Evolutionary conservation across 2,329 filamentous ascomycete species (phyloP).

Genomic region (Fusarium fracticaudum): DNA sequence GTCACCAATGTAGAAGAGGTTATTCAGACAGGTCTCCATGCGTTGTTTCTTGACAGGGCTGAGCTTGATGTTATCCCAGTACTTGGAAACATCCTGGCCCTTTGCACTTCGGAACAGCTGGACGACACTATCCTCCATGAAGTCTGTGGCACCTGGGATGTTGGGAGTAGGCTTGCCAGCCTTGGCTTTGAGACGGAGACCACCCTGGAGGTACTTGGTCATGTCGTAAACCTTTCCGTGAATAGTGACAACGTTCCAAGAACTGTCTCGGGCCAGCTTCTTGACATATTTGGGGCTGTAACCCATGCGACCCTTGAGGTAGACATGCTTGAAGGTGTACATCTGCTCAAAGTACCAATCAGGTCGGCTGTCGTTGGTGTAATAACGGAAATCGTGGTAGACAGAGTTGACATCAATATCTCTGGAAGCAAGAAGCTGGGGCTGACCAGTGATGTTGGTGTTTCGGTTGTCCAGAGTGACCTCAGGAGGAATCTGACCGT

Average conservation of each 20-base stretch:
- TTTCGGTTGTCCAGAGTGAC: constrained; percentile 88
- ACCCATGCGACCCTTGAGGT: constrained; percentile 87
- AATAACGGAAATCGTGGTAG: constrained; percentile 94
- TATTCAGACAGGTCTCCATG: constrained; percentile 88
- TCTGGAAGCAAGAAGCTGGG: constrained; percentile 65
- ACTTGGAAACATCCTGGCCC: constrained; percentile 83
- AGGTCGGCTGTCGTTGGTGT: constrained; percentile 80
- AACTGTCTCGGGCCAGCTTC: constrained; percentile 71
- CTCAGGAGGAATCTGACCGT: constrained; percentile 70
- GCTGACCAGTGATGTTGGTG: constrained; percentile 77
- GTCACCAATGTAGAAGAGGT: constrained; percentile 93
- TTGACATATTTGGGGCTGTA: constrained; percentile 82
- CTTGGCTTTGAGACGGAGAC: constrained; percentile 70
- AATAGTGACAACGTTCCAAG: constrained; percentile 79
- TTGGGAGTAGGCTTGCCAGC: constrained; percentile 60
- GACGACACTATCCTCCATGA: constrained; percentile 81
- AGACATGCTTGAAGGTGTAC: constrained; percentile 77
- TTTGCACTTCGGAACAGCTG: constrained; percentile 79
- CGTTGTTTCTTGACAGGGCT: constrained; percentile 64
- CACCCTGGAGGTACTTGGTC: constrained; percentile 82
- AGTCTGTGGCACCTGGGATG: constrained; percentile 69
- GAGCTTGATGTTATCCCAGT: constrained; percentile 78
- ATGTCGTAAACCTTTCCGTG: constrained; percentile 87
- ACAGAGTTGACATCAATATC: constrained; percentile 75
- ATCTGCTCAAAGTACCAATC: constrained; percentile 96